Conservation (phyloP, 2,329 filamentous ascomycete species). For the Arthrobotrys megalospora region DNA sequence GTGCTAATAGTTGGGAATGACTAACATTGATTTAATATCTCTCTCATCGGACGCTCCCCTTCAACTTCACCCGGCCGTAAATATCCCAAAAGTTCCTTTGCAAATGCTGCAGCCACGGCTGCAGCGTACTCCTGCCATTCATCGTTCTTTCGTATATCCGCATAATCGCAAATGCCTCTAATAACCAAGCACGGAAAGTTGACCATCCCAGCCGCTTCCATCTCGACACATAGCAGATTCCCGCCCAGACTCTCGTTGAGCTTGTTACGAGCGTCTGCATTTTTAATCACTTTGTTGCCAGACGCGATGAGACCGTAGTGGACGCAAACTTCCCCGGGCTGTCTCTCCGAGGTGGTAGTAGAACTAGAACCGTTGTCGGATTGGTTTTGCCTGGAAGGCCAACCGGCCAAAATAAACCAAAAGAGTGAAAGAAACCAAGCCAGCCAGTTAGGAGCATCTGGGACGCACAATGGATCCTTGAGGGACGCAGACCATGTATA, state of each 20-base stretch:
- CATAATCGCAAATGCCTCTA: constrained; percentile 15
- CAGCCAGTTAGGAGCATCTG: background rate
- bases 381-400: background rate
- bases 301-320: constrained; percentile 40
- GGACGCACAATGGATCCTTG: background rate
- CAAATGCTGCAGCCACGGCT: background rate
- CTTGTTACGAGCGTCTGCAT: background rate
- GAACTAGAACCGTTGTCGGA: background rate
- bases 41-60: background rate
- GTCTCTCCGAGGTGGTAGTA: background rate
- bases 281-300: constrained; percentile 28
- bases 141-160: constrained; percentile 4
- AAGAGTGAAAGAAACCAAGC: background rate
- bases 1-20: no score
- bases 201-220: constrained; percentile 21
- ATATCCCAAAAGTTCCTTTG: constrained; percentile 19
- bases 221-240: constrained; percentile 13
- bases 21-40: constrained; percentile 11
- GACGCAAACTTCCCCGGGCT: constrained; percentile 1
- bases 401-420: background rate
- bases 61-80: background rate
- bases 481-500: background rate
- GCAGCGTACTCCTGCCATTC: constrained; percentile 13
- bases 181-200: constrained; percentile 50
- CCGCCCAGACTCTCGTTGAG: background rate